Conservation (phyloP, 306 rosid genomes). For the Rosa multiflora region DNA sequence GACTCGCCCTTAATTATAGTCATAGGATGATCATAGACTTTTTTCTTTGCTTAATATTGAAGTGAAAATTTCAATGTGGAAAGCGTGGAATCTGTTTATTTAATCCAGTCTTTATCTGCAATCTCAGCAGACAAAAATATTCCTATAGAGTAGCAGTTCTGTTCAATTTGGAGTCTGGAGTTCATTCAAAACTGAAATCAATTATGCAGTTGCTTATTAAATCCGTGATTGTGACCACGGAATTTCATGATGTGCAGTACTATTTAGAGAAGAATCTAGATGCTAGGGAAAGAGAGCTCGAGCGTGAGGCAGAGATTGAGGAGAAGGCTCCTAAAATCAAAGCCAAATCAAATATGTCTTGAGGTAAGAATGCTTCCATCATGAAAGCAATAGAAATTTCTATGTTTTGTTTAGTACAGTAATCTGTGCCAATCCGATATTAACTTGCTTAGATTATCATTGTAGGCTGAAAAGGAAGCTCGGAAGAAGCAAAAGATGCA, state of each 20-base stretch:
- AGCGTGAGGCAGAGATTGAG: conserved; percentile 89
- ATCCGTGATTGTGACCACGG: conserved; percentile 27
- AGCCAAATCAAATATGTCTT: conserved; percentile 97
- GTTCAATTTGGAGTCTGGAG: not conserved
- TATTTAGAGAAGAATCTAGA: conserved; percentile 94
- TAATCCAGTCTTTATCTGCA: not conserved
- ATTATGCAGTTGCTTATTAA: conserved; percentile 11
- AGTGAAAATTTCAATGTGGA: not conserved
- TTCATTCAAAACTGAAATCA: not conserved
- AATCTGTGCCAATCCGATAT: not conserved
- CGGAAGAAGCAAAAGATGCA: conserved; percentile 82
- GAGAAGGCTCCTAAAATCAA: conserved; percentile 90
- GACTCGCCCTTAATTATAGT: not conserved
- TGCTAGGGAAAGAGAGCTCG: conserved; percentile 74
- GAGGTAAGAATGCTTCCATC: conserved; percentile 47
- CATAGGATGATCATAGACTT: not conserved
- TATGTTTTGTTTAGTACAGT: not conserved
- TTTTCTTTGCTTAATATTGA: not conserved
- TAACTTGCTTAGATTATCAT: conserved; percentile 8
- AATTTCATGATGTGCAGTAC: conserved; percentile 48
- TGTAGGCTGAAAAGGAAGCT: conserved; percentile 93
- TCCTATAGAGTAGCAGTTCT: not conserved
- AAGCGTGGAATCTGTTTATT: not conserved
- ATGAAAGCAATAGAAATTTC: not conserved
- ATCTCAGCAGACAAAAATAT: not conserved